A percentile compares a stretch with the other conserved stretches of the same genome.
Conservation (phyloP, 257 asterid species). For the Gentiana macrophylla region DNA sequence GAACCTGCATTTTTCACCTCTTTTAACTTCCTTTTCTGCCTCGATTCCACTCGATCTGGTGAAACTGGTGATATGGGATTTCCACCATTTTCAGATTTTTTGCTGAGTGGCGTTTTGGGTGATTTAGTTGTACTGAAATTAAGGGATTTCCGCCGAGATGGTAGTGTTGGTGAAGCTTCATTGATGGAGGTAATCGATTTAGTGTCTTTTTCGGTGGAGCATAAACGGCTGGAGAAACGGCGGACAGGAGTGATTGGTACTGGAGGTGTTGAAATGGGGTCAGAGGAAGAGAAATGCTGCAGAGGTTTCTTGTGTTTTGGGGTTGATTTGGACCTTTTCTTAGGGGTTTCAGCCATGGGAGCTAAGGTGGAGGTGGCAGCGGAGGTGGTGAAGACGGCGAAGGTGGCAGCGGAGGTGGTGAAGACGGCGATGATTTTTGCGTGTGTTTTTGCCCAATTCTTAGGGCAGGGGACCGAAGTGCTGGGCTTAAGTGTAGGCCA, state of each 20-base stretch:
- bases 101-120: slow-evolving; percentile 1
- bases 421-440: not conserved
- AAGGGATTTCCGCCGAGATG: slow-evolving; percentile 20
- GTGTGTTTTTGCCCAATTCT: slow-evolving; percentile 8
- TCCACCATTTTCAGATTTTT: slow-evolving; percentile 13
- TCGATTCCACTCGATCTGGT: slow-evolving; percentile 41
- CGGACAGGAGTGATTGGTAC: slow-evolving; percentile 45
- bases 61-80: slow-evolving; percentile 33
- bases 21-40: slow-evolving; percentile 32
- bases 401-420: slow-evolving; percentile 6
- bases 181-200: slow-evolving; percentile 15
- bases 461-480: slow-evolving; percentile 4
- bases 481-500: not conserved
- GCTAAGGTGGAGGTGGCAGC: not conserved
- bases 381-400: not conserved
- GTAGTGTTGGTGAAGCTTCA: slow-evolving; percentile 4
- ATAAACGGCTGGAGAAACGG: slow-evolving; percentile 63
- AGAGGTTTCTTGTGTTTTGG: slow-evolving; percentile 5
- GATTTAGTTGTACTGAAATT: slow-evolving; percentile 14
- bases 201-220: slow-evolving; percentile 3
- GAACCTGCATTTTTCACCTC: slow-evolving; percentile 9
- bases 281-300: slow-evolving; percentile 15
- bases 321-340: slow-evolving; percentile 29
- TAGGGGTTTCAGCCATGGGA: slow-evolving; percentile 48
- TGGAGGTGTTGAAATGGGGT: slow-evolving; percentile 28